Evolutionary conservation across 2,329 filamentous ascomycete genomes (phyloP), one percentile per base, ranked within the genome.

Genomic region (Diplodia seriata): DNA sequence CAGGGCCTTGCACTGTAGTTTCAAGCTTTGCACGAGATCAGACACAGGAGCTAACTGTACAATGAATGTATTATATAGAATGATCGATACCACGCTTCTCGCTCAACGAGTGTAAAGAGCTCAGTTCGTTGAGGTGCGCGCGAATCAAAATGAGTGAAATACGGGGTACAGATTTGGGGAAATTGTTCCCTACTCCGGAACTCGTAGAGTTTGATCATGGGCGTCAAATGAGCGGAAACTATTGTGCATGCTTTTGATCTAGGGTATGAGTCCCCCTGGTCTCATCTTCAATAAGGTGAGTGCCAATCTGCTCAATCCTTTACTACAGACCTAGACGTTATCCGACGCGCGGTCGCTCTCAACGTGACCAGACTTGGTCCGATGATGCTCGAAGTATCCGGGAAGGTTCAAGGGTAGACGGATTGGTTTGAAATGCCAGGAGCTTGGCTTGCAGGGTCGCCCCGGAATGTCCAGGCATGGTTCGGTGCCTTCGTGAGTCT

Each of bases 1-100:
- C 8, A 14, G n/a, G 11, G 11, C 8, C 56, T 23, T 50, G 40
- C 9, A 51, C 3, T 18, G 6, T 33, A 33, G 31, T 33, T 33
- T 33, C 31, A 8, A 8, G 31, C 31, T 1, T 33, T 33, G 15
- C 18, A 50, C 26, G 18, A 20, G 20, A 11, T 47, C 8, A 20
- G 43, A n/a, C 11, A 20, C 43, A 20, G 43, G 18, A 47, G 8
- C 20, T n/a, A 15, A 38, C 9, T 51, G 59, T 63, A 38, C 29
- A 51, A 63, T 26, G 59, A 50, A 20, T 51, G 59, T 63, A 51
- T 51, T 63, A 51, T 53, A 51, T 29, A 63, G 29, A 62, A 36
- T 7, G n/a, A 38, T 38, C 43, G 11, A 49, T 18, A 49, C 57
- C 40, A 7, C 40, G 31, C 38, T 61, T 33, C 20, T 14, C 26